phyloP scores from a whole-genome alignment of 2,329 filamentous ascomycete species.

The Colletotrichum sp. region DNA sequence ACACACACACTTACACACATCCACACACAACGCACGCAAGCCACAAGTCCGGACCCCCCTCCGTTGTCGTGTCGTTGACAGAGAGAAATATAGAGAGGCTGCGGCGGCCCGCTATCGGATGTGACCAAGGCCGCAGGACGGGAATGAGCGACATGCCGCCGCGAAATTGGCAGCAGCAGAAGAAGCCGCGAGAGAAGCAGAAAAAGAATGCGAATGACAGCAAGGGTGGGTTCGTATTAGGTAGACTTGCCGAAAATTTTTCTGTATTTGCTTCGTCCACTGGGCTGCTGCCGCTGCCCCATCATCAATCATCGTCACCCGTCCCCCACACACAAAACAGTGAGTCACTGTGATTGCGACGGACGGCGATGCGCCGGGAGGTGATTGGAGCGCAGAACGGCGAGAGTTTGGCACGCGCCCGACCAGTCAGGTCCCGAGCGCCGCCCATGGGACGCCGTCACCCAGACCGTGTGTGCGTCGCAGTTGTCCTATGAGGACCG shows the following conservation, averaged over 20 bases:
- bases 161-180: background rate
- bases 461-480: background rate
- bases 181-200: background rate
- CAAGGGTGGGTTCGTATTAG: background rate
- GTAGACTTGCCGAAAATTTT: background rate
- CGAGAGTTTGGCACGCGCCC: background rate
- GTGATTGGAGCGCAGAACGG: conserved; percentile 14
- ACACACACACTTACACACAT: background rate
- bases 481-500: background rate
- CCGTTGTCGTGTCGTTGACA: background rate
- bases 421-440: conserved; percentile 9
- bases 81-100: background rate
- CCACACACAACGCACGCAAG: background rate
- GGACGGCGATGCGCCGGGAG: conserved; percentile 9
- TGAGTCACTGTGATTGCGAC: background rate
- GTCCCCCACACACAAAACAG: background rate
- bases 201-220: background rate
- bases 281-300: background rate
- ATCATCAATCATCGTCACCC: background rate
- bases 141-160: background rate
- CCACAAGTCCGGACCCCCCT: background rate
- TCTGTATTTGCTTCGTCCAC: background rate
- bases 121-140: background rate
- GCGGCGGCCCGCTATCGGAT: conserved; percentile 15
- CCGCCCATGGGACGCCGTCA: background rate